Conservation (phyloP, 257 asterid genomes). For the Solanum medicagineum region DNA sequence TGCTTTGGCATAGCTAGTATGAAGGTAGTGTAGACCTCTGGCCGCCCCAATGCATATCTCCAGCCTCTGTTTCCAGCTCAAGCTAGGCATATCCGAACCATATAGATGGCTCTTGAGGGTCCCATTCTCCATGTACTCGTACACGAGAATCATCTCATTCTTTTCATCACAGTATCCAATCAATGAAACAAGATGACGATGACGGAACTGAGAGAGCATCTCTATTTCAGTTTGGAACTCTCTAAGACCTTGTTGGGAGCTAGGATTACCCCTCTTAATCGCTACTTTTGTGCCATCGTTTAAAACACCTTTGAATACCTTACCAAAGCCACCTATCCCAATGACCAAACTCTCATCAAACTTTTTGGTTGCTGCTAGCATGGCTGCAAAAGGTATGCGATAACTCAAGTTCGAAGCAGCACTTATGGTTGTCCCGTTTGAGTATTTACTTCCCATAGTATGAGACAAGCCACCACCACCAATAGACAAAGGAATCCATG, state of each 20-base stretch:
- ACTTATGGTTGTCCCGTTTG: neutral
- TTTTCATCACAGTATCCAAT: conserved; percentile 22
- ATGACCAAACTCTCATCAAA: conserved; percentile 35
- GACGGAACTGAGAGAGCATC: conserved; percentile 44
- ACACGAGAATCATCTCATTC: conserved; percentile 47
- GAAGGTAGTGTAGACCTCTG: conserved; percentile 50
- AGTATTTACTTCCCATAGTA: neutral
- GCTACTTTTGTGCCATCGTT: conserved; percentile 32
- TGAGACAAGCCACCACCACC: neutral
- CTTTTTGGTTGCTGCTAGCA: conserved; percentile 46
- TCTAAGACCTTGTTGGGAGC: conserved; percentile 37
- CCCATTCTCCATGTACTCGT: conserved; percentile 57
- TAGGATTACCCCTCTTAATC: conserved; percentile 40
- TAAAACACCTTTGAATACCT: conserved; percentile 35
- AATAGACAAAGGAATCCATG: conserved; percentile 8
- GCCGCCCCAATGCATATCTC: conserved; percentile 58
- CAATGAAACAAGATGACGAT: conserved; percentile 36
- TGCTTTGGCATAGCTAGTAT: conserved; percentile 32
- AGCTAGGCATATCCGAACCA: conserved; percentile 28
- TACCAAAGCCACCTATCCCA: conserved; percentile 50
- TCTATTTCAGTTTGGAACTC: conserved; percentile 46
- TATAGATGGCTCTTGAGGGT: conserved; percentile 39
- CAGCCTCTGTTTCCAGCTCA: conserved; percentile 51
- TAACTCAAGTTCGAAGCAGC: conserved; percentile 11
- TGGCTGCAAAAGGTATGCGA: conserved; percentile 33